Evolutionary conservation across 768 basidiomycete species (phyloP).

Genomic region (Dendrothele bispora): DNA sequence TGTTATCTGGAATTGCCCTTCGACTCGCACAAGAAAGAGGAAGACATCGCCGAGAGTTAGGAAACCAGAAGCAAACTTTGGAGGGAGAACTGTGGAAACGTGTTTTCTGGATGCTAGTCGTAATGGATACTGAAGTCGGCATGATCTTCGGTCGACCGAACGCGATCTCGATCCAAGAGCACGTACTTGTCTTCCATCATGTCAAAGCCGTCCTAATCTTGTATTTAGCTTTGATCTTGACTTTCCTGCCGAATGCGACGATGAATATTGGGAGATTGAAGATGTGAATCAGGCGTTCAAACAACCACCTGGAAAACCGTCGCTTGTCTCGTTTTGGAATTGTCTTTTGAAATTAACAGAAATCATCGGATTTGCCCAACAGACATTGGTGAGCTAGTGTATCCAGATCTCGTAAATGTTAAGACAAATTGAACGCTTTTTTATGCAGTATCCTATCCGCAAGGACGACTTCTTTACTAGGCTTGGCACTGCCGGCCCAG

Average conservation of each 20-base stretch:
- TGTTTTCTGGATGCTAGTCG: too few relatives aligned
- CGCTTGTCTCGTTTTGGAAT: conserved; percentile 54
- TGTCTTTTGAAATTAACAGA: conserved; percentile 55
- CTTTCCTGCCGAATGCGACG: conserved; percentile 57
- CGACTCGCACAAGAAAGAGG: too few relatives aligned
- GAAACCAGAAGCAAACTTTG: too few relatives aligned
- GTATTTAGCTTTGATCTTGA: conserved; percentile 66
- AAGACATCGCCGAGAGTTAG: too few relatives aligned
- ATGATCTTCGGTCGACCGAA: conserved; percentile 77
- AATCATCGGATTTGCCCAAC: conserved; percentile 57
- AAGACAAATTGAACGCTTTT: background rate
- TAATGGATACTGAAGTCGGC: too few relatives aligned
- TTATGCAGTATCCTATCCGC: conserved; percentile 63
- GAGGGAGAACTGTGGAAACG: too few relatives aligned
- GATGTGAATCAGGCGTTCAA: conserved; percentile 59
- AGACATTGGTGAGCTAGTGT: conserved; percentile 54
- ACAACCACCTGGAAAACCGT: conserved; percentile 61
- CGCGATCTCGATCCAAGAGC: conserved; percentile 75
- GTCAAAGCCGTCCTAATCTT: background rate
- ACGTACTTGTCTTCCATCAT: conserved; percentile 23
- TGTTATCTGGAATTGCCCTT: too few relatives aligned
- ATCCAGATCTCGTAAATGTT: background rate
- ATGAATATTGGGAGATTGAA: conserved; percentile 67
- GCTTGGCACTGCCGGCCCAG: conserved; percentile 36
- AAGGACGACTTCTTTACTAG: conserved; percentile 52